phyloP scores from a whole-genome alignment of 768 basidiomycete genomes.

The Tricholoma matsutake region DNA sequence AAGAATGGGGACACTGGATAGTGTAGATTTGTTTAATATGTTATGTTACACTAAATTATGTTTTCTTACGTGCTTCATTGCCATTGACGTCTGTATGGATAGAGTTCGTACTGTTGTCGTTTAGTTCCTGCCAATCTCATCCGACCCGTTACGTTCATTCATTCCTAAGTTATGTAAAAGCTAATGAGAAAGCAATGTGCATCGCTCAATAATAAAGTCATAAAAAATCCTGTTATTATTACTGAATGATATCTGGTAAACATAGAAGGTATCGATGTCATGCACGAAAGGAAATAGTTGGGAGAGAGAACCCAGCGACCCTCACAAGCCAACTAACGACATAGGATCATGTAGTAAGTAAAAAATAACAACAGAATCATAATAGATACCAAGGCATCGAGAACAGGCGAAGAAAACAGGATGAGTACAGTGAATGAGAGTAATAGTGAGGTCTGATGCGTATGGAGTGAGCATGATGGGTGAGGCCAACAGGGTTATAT shows the following conservation, averaged over 20 bases:
- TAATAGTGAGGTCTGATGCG: conserved; percentile 14
- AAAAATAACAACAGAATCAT: conserved; percentile 13
- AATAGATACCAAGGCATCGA: conserved; percentile 14
- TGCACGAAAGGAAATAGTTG: conserved; percentile 23
- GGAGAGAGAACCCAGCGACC: conserved; percentile 5
- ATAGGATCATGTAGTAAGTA: conserved; percentile 14
- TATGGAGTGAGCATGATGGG: conserved; percentile 11
- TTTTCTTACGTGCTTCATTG: conserved; percentile 9
- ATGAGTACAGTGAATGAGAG: conserved; percentile 12
- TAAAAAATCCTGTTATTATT: conserved; percentile 5
- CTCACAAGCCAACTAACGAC: conserved; percentile 20
- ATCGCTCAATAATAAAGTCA: too few species aligned
- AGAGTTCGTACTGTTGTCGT: background rate
- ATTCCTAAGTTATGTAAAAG: too few species aligned
- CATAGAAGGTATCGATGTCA: conserved; percentile 19
- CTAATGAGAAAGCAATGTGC: background rate
- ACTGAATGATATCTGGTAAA: background rate
- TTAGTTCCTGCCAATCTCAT: conserved; percentile 6
- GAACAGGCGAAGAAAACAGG: conserved; percentile 13
- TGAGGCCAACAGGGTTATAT: conserved; percentile 10
- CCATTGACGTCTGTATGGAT: background rate
- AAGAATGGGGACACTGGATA: conserved; percentile 79
- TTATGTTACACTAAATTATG: conserved; percentile 10
- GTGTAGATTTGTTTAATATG: conserved; percentile 5
- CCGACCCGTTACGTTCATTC: too few species aligned